phyloP scores from a whole-genome alignment of 352 stramenopile species.

The Globisporangium sylvaticum region DNA sequence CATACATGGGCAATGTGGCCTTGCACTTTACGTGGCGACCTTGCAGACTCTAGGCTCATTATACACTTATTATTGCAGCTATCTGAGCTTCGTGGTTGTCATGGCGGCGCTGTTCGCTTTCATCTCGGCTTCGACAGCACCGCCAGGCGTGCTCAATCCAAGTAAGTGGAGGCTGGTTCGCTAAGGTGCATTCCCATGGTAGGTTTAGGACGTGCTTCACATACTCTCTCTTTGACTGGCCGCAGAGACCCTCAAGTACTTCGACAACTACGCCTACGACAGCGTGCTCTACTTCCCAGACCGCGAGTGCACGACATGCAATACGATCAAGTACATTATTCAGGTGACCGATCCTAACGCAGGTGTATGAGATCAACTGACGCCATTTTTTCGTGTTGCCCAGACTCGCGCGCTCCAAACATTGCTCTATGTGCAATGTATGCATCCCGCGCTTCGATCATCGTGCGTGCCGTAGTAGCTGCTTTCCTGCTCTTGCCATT shows the following conservation, averaged over 20 bases:
- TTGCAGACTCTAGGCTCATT: neutral
- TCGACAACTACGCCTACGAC: conserved; percentile 58
- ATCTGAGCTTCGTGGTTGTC: conserved; percentile 34
- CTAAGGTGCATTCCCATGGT: neutral
- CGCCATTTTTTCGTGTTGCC: neutral
- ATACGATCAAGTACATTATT: conserved; percentile 49
- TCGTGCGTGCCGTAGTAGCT: too few relatives aligned
- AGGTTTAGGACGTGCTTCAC: neutral
- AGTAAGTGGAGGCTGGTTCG: conserved; percentile 21
- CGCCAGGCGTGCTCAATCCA: conserved; percentile 36
- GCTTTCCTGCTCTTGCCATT: too few relatives aligned
- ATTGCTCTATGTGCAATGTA: conserved; percentile 60
- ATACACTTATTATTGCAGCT: conserved; percentile 14
- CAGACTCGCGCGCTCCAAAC: conserved; percentile 63
- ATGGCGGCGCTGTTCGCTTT: conserved; percentile 48
- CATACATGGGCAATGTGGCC: too few relatives aligned
- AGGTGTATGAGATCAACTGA: neutral
- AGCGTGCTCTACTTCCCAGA: conserved; percentile 29
- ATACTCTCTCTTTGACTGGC: neutral
- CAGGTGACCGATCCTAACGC: too few relatives aligned
- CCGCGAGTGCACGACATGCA: conserved; percentile 40
- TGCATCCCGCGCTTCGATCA: conserved; percentile 68
- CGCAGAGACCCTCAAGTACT: conserved; percentile 43
- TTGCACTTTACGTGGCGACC: too few relatives aligned
- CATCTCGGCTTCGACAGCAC: conserved; percentile 36